These are phyloP conservation scores for Metschnikowia chrysomelidarum DNA, from an alignment of 805 yeast species.

Conservation along the genomic window DNA sequence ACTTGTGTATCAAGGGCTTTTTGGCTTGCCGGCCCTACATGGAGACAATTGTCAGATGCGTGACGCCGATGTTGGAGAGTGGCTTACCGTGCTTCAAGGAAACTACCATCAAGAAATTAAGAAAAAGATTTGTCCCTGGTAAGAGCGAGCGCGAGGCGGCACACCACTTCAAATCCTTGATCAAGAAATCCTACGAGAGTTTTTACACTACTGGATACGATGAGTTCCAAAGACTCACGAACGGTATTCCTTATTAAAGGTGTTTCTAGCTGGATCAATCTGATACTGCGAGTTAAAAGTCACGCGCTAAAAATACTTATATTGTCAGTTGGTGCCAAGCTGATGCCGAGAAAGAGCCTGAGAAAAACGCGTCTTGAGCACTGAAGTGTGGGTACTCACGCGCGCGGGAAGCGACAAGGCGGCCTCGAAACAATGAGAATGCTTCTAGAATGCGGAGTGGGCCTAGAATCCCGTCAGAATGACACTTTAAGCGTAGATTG, in stretches of 20 bases:
- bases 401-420: no score
- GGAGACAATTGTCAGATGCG: slow-evolving; percentile 81
- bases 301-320: no score
- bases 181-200: slow-evolving; percentile 81
- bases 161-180: slow-evolving; percentile 65
- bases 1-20: slow-evolving; percentile 88
- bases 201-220: slow-evolving; percentile 92
- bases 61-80: slow-evolving; percentile 88
- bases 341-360: no score
- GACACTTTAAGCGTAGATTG: no score
- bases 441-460: no score
- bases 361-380: no score
- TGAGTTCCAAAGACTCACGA: slow-evolving; percentile 93
- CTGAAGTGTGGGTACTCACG: no score
- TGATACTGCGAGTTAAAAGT: no score
- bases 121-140: slow-evolving; percentile 74
- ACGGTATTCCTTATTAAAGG: slow-evolving; percentile 87
- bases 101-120: slow-evolving; percentile 74
- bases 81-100: slow-evolving; percentile 97
- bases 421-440: no score
- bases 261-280: neutral
- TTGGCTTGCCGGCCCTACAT: slow-evolving; percentile 84
- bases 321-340: no score
- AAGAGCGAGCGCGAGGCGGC: slow-evolving; percentile 88
- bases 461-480: no score